These are phyloP conservation scores for Capsicum rhomboideum DNA, from an alignment of 257 asterid genomes.

Conservation along the genomic window DNA sequence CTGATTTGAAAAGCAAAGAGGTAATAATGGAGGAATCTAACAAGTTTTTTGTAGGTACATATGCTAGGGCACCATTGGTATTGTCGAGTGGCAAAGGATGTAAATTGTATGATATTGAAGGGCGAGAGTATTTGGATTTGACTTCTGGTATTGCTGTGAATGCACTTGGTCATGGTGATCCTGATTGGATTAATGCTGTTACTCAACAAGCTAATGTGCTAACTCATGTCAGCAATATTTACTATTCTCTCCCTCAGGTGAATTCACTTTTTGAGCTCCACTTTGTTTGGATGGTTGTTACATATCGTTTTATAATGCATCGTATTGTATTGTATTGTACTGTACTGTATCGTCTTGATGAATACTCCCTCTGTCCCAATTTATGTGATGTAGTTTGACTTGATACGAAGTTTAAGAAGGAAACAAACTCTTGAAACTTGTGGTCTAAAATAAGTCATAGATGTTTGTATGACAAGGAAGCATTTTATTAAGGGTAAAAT, in stretches of 20 bases:
- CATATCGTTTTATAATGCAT: too few species aligned
- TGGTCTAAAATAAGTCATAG: too few species aligned
- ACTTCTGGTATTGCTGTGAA: conserved; percentile 86
- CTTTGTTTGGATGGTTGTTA: too few species aligned
- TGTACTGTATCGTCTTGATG: too few species aligned
- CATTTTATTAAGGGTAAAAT: too few species aligned
- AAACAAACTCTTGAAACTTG: too few species aligned
- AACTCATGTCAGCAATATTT: conserved; percentile 78
- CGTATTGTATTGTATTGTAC: too few species aligned
- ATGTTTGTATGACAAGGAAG: too few species aligned
- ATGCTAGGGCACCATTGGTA: conserved; percentile 72
- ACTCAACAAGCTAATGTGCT: conserved; percentile 54
- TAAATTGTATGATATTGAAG: conserved; percentile 72
- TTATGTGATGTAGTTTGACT: too few species aligned
- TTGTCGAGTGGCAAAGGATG: conserved; percentile 75
- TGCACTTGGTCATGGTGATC: conserved; percentile 89
- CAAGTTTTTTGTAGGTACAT: conserved; percentile 66
- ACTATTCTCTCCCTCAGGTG: conserved; percentile 73
- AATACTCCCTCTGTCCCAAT: too few species aligned
- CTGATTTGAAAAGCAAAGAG: conserved; percentile 22
- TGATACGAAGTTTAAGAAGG: too few species aligned
- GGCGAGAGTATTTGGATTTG: conserved; percentile 82
- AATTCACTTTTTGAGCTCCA: background rate
- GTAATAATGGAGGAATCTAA: conserved; percentile 71
- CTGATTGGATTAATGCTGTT: conserved; percentile 76